Evolutionary conservation across 2,329 filamentous ascomycete species (phyloP), one percentile per base, ranked within the genome.

Genomic region (Apiospora phragmitis): DNA sequence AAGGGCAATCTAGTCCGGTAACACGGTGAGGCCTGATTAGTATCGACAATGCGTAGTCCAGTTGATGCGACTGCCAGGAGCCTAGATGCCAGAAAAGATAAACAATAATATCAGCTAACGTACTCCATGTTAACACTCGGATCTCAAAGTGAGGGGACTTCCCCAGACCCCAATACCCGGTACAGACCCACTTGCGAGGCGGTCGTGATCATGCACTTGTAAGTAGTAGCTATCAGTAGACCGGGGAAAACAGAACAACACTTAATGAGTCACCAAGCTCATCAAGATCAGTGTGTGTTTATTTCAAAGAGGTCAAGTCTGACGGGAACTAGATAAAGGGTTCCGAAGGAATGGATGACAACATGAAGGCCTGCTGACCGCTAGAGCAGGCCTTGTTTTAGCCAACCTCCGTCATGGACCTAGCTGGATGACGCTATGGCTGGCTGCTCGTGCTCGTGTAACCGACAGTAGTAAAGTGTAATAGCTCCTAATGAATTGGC

Each of bases 391-490:
- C 2, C 51, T 59, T 35, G 49, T 32, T 35, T 62, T 38, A 62
- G 55, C 55, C 55, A 62, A n/a, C 32, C 29, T 62, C 55, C 55
- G 55, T 62, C 55, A 62, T 62, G 21, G 49, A 62, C 55, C 21
- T 62, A 35, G 32, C 55, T 32, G 55, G 55, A 62, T 62, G 55
- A 59, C 35, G 55, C 18, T 38, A 59, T 59, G 51, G 29, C 51
- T 51, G 24, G 45, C 38, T 21, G 43, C 43, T 42, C 26, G 26
- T 16, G 26, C 16, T 29, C 26, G 26, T 18, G 26, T 12, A n/a
- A n/a, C n/a, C n/a, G n/a, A n/a, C n/a, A 6, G 24, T 4, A 51
- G 24, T 24, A 9, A 6, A 42, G 3, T 47, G 43, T n/a, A 6
- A 21, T 43, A 43, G 42, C 42, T 43, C 24, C 47, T 16, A 4